Evolutionary conservation across 257 asterid genomes (phyloP).

Genomic region (Parsonsia alboflavescens): DNA sequence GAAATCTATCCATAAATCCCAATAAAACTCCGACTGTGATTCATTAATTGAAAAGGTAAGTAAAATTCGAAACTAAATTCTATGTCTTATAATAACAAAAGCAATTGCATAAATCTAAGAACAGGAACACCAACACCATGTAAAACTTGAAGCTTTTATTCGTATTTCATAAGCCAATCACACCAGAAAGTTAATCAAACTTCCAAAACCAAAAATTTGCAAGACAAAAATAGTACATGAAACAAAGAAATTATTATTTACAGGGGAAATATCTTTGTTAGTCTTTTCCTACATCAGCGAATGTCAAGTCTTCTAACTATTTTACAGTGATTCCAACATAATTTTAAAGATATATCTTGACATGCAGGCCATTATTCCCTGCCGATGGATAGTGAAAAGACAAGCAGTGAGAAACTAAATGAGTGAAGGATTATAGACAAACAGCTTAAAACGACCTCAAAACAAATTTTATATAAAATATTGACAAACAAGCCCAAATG

Average conservation of each 20-base stretch:
- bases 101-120: not conserved
- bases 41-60: not conserved
- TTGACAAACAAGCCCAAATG: not conserved
- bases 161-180: not conserved
- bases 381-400: too few relatives aligned
- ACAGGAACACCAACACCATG: not conserved
- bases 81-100: not conserved
- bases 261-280: not conserved
- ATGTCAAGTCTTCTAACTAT: not conserved
- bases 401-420: too few relatives aligned
- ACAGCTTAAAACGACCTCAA: not conserved
- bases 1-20: not conserved
- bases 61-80: not conserved
- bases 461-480: not conserved
- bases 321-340: not conserved
- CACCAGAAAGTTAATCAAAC: not conserved
- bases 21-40: not conserved
- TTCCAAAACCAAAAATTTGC: not conserved
- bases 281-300: not conserved
- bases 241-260: not conserved
- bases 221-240: not conserved
- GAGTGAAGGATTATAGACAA: too few relatives aligned
- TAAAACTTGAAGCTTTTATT: not conserved
- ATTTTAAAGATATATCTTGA: not conserved
- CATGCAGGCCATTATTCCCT: too few relatives aligned